Base-by-base conservation (phyloP, 2,329 filamentous ascomycete genomes). In the Aspergillus arachidicola region DNA sequence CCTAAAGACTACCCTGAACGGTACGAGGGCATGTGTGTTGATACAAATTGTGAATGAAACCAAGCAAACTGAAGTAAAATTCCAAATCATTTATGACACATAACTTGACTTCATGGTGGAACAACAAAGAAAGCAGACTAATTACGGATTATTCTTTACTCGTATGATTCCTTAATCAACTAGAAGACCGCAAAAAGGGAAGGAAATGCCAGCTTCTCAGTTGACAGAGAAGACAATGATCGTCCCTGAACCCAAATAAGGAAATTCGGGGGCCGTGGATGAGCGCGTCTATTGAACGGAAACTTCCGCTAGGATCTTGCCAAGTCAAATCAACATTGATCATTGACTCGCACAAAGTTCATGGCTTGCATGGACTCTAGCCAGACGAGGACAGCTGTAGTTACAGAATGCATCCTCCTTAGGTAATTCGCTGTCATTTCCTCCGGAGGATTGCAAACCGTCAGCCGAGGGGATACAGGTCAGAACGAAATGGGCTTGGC, bases 321-420 rank as follows among this genome's bases (percentile, higher is more conserved):
- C 57, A 51, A 60, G 61, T 55, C 57, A 63, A 67, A 62, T 59
- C 43, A 63, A 21, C 21, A 45, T 58, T 41, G 53, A 57, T 59
- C 53, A 61, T 64, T 50, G 58, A 60, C 38, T 36, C 54, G 32
- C 46, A 60, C 64, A 66, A 58, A 59, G 59, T 66, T 66, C 62
- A 66, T 67, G 64, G 66, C 66, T 64, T 66, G 64, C 66, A 67
- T 63, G 51, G 32, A 55, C 53, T 58, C 61, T 61, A 65, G 43
- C 50, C 55, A 50, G 56, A 64, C 57, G 46, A 43, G 58, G 53
- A 58, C 16, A 45, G 51, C 51, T 53, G 51, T 60, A n/a, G n/a
- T n/a, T n/a, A 60, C 57, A 56, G 46, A 30, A 36, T 58, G 58
- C 48, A 61, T 59, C 30, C 28, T 46, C 11, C n/a, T 62, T 62